These are phyloP conservation scores for Colletotrichum liaoningense DNA, from an alignment of 2,329 filamentous ascomycete genomes.

Conservation along the genomic window DNA sequence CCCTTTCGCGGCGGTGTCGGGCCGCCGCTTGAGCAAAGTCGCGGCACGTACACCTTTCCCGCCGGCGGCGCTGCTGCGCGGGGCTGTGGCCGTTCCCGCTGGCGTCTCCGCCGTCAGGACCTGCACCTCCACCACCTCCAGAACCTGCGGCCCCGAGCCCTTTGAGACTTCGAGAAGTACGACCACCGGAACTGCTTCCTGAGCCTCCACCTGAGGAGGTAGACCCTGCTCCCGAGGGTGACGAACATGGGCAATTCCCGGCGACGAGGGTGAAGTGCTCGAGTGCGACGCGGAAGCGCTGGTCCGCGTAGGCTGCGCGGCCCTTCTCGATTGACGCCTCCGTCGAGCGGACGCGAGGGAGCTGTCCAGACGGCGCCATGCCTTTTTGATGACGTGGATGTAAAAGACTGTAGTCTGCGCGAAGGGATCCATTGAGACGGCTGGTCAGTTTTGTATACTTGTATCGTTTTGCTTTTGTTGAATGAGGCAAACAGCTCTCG, in stretches of 20 bases:
- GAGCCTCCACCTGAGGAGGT: background rate
- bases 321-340: conserved; percentile 47
- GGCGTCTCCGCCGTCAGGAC: background rate
- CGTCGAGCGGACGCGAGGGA: conserved; percentile 34
- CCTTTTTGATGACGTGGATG: background rate
- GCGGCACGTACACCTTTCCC: conserved; percentile 53
- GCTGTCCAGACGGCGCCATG: conserved; percentile 18
- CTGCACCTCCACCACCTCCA: conserved; percentile 36
- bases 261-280: conserved; percentile 47
- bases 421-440: background rate
- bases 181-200: background rate
- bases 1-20: conserved; percentile 44
- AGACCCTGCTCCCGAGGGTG: background rate
- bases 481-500: background rate
- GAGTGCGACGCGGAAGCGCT: conserved; percentile 49
- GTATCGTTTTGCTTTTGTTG: background rate
- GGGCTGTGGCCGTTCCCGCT: background rate
- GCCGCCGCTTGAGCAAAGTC: conserved; percentile 45
- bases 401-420: background rate
- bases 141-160: conserved; percentile 33
- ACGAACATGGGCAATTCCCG: conserved; percentile 30
- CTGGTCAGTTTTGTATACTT: background rate
- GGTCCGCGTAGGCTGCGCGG: conserved; percentile 46
- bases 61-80: conserved; percentile 42
- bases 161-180: background rate